Percentiles rank a stretch among this genome's conserved stretches.
Evolutionary conservation across 108 stramenopile genomes (phyloP).

Genomic region (Fragilariopsis cylindrus): DNA sequence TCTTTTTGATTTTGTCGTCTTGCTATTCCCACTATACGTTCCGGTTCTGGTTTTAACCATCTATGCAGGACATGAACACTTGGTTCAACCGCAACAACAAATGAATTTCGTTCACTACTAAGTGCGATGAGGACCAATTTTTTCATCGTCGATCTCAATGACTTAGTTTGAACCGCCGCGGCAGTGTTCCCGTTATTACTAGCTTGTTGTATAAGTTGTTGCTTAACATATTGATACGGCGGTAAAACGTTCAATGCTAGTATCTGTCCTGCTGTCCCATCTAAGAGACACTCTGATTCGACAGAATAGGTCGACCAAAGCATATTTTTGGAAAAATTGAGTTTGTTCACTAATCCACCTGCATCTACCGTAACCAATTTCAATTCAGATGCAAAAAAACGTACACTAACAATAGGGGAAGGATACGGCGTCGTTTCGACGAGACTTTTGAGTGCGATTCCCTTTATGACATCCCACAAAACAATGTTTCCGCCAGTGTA

Average conservation of each 20-base stretch:
- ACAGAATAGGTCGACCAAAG: slow-evolving; percentile 71
- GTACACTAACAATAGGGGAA: slow-evolving; percentile 65
- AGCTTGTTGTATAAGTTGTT: background rate
- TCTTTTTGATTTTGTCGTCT: background rate
- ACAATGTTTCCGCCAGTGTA: slow-evolving; percentile 69
- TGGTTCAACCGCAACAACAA: slow-evolving; percentile 88
- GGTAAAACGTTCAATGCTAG: slow-evolving; percentile 70
- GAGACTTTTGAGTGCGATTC: slow-evolving; percentile 48
- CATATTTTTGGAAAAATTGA: slow-evolving; percentile 71
- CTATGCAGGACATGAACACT: slow-evolving; percentile 77
- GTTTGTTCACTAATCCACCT: slow-evolving; percentile 84
- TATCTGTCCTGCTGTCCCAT: slow-evolving; percentile 87
- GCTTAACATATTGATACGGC: slow-evolving; percentile 30
- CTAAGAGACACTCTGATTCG: slow-evolving; percentile 88
- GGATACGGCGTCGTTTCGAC: slow-evolving; percentile 48
- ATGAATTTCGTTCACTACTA: slow-evolving; percentile 79
- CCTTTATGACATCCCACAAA: slow-evolving; percentile 86
- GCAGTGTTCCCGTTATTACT: background rate
- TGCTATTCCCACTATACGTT: slow-evolving; percentile 44
- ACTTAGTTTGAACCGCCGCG: background rate
- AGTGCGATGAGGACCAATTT: slow-evolving; percentile 74
- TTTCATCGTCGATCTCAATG: slow-evolving; percentile 25
- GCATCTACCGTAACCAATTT: slow-evolving; percentile 81
- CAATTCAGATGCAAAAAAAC: slow-evolving; percentile 51
- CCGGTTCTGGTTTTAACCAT: slow-evolving; percentile 67